phyloP scores from a whole-genome alignment of 1,139 yeast genomes.

The Magnusiomyces ingens region DNA sequence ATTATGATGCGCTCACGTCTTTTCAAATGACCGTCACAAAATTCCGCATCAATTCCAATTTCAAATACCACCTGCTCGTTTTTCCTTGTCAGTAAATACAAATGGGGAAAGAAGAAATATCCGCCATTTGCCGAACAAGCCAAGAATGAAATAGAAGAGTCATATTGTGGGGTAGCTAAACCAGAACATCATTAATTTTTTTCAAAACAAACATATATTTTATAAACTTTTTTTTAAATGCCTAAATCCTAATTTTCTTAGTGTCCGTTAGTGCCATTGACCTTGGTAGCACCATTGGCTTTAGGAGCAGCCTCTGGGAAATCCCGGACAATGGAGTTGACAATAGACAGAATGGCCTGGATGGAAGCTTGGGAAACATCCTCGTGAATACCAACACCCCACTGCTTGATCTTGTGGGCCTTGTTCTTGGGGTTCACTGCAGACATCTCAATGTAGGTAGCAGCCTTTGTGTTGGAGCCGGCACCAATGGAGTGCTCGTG shows the following conservation, averaged over 20 bases:
- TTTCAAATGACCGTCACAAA: too few species aligned
- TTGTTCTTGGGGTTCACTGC: slow-evolving; percentile 24
- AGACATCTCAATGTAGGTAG: slow-evolving; percentile 69
- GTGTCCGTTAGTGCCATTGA: neutral
- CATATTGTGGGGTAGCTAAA: too few species aligned
- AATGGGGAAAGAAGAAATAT: too few species aligned
- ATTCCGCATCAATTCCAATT: too few species aligned
- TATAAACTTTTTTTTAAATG: too few species aligned
- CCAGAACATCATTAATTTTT: too few species aligned
- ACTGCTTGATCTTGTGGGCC: slow-evolving; percentile 44
- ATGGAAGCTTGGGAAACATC: slow-evolving; percentile 91
- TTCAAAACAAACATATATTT: too few species aligned
- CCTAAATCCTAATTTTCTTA: neutral
- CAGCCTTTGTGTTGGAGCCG: slow-evolving; percentile 83
- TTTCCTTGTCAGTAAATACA: too few species aligned
- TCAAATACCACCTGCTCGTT: too few species aligned
- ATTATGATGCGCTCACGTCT: too few species aligned
- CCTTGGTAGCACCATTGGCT: neutral
- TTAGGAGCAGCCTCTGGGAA: neutral
- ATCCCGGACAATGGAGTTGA: slow-evolving; percentile 39
- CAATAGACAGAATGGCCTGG: slow-evolving; percentile 67
- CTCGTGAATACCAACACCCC: slow-evolving; percentile 95
- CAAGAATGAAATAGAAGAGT: too few species aligned
- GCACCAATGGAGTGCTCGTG: slow-evolving; percentile 90
- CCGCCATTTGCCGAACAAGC: too few species aligned